Conservation (phyloP, 2,329 filamentous ascomycete genomes). For the Elsinoe australis region DNA sequence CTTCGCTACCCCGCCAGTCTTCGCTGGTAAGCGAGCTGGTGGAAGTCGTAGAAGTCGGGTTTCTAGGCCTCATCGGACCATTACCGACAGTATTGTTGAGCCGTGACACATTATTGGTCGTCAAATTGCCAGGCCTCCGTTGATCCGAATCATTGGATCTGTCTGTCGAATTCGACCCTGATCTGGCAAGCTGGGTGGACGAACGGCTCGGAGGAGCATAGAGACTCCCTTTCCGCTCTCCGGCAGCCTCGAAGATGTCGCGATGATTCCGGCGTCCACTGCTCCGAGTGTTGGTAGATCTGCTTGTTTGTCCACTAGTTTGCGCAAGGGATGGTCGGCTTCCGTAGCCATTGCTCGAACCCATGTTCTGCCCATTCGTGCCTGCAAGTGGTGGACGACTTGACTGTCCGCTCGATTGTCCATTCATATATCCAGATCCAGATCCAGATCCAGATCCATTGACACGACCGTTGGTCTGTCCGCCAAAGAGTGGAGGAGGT, state of each 20-base stretch:
- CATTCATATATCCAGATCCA: no score
- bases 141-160: neutral
- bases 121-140: neutral
- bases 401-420: no score
- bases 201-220: neutral
- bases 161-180: constrained; percentile 1
- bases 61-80: neutral
- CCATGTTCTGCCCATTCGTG: no score
- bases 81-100: neutral
- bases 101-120: neutral
- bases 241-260: constrained; percentile 11
- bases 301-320: neutral
- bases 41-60: constrained; percentile 3
- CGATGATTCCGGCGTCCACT: neutral
- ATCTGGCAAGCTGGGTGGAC: neutral
- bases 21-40: constrained; percentile 23
- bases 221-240: constrained; percentile 2
- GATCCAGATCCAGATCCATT: neutral
- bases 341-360: no score
- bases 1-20: constrained; percentile 35
- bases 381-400: no score
- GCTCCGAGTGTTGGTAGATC: neutral
- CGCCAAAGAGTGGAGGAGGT: neutral
- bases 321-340: neutral
- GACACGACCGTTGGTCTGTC: neutral